Evolutionary conservation across 345 rosid genomes (phyloP).

Genomic region (Citrus reticulata): DNA sequence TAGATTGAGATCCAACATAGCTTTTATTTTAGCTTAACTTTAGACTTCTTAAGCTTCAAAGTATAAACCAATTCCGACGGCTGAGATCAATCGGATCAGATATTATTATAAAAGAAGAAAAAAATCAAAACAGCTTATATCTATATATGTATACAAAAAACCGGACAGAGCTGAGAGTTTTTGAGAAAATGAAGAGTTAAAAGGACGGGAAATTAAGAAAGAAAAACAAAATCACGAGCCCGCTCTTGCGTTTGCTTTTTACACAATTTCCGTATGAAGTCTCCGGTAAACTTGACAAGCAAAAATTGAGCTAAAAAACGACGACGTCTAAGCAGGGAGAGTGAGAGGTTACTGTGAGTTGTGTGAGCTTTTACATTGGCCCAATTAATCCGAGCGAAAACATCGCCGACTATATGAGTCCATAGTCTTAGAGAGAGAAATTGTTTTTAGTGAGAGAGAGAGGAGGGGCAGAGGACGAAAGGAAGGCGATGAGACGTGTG

Average conservation of each 20-base stretch:
- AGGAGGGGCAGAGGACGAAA: background rate
- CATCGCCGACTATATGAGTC: slow-evolving; percentile 22
- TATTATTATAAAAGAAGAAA: slow-evolving; percentile 5
- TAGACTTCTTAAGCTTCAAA: background rate
- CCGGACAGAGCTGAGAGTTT: background rate
- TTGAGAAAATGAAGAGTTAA: background rate
- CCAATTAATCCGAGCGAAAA: slow-evolving; percentile 17
- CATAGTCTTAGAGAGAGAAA: background rate
- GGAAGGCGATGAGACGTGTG: slow-evolving; percentile 35
- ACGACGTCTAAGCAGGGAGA: slow-evolving; percentile 3
- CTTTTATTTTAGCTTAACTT: slow-evolving; percentile 1
- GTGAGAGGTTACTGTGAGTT: background rate
- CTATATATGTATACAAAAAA: too few species aligned
- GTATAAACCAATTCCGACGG: slow-evolving; percentile 12
- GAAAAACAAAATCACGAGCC: background rate
- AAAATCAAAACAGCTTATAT: background rate
- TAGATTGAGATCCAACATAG: slow-evolving; percentile 93
- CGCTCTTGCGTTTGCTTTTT: background rate
- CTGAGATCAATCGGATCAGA: slow-evolving; percentile 19
- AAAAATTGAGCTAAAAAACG: background rate
- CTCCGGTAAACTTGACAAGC: slow-evolving; percentile 3
- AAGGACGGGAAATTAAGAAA: slow-evolving; percentile 8
- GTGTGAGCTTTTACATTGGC: slow-evolving; percentile 8
- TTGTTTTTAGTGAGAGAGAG: background rate
- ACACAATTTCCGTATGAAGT: background rate